Base-by-base conservation (phyloP, 257 asterid species). In the Salvia rosmarinus region DNA sequence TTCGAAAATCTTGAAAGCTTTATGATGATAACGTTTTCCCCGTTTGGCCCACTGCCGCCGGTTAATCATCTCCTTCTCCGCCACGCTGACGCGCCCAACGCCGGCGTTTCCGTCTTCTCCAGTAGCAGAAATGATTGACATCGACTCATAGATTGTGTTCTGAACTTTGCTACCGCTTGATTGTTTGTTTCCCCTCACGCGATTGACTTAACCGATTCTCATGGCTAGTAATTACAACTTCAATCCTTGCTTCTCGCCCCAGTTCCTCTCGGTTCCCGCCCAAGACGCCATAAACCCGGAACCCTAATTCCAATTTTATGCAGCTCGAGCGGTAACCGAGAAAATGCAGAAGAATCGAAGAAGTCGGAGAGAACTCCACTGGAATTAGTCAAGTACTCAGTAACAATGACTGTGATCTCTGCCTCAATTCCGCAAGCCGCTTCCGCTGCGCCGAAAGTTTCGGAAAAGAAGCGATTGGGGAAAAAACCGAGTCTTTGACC, bases 361-460 rank as follows among this genome's bases (percentile, higher is more conserved):
- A 81, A 60, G 40, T 68, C 56, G 78, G 80, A 67, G 75, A 74
- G 55, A 17, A 28, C 52, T 34, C 82, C 84, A 13, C 77, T 83
- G 68, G 57, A 79, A 75, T 77, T 94, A 10, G 80, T 87, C 50
- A 85, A 83, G 17, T 67, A 79, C 44, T 81, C 99, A 4, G 90
- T 82, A 2, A 94, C 96, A 54, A 73, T 91, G 62, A 89, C 95
- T 5, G 86, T 89, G 46, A 62, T 91, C 69, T 89, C 96, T 21
- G 80, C 88, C 70, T 84, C 96, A 56, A 85, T 94, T 51, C 87
- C 92, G 25, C 84, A 75, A 61, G 82, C 89, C 13, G 84, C 84
- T 13, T 71, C 77, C 4, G 97, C 96, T 32, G 96, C 95, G 43
- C 70, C 83, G 2, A 91, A 84, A 80, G 82, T 87, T 5, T 84